Base-by-base conservation (phyloP, 345 rosid species). In the Gynandropsis gynandra region DNA sequence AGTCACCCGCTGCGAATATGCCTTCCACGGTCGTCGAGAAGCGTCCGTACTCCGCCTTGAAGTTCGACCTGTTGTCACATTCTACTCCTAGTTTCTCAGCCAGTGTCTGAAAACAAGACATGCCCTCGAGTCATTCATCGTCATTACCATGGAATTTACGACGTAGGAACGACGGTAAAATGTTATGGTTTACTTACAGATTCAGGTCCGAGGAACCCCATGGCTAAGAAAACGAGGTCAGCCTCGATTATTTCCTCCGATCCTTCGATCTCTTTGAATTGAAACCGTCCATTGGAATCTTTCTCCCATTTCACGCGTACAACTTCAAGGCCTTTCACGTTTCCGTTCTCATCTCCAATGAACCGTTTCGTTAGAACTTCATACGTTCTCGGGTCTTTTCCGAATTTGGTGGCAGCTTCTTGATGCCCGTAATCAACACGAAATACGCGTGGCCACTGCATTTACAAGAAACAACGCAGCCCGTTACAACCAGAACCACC, bases 121-220 rank as follows among this genome's bases (percentile, higher is more conserved):
- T 10, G 11, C 36, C n/a, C n/a, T n/a, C n/a, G n/a, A n/a, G n/a
- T n/a, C n/a, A n/a, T n/a, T n/a, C n/a, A n/a, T n/a, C 29, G 5
- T 5, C 5, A 24, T 24, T 5, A 24, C 34, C 24, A 10, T 14
- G 33, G 21, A 4, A n/a, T 24, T 21, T 3, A 31, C 10, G 18
- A 16, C 38, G n/a, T n/a, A 36, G 34, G 15, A 17, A 11, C 31
- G n/a, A 16, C 5, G 39, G 35, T 59, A 9, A 4, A 24, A 21
- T 1, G 42, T 18, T 36, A 44, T 1, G 14, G 47, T 56, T 36
- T 58, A 76, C 89, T 72, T 19, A 93, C 99, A 50, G 75, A 43
- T 56, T 93, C 99, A 1, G 99, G 99, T 45, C 99, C 99, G 7
- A 93, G 94, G 74, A 93, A 93, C 5, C 99, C 99, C 99, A 93